Evolutionary conservation across 306 rosid species (phyloP).

Genomic region (Dicorynia guianensis): DNA sequence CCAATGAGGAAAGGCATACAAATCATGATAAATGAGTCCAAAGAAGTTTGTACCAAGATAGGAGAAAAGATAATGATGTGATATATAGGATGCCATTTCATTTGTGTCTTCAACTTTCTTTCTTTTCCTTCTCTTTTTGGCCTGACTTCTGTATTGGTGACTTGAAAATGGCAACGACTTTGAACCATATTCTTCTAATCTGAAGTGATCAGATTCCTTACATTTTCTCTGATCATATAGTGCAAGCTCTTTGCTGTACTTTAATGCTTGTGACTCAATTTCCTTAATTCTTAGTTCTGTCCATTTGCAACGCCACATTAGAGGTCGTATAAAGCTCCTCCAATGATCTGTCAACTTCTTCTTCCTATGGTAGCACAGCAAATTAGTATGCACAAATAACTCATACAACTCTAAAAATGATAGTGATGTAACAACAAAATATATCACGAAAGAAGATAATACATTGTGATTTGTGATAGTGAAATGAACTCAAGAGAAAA

Average conservation of each 20-base stretch:
- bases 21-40: constrained; percentile 40
- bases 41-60: constrained; percentile 68
- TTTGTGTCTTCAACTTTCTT: constrained; percentile 76
- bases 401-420: constrained; percentile 5
- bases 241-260: constrained; percentile 68
- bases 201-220: constrained; percentile 44
- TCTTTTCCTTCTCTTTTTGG: constrained; percentile 74
- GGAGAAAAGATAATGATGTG: constrained; percentile 77
- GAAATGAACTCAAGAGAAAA: not conserved
- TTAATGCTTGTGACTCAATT: constrained; percentile 64
- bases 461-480: not conserved
- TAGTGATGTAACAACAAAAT: constrained; percentile 15
- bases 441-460: not conserved
- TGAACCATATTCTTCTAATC: constrained; percentile 59
- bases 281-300: constrained; percentile 78
- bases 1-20: constrained; percentile 34
- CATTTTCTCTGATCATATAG: constrained; percentile 61
- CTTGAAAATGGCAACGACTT: constrained; percentile 73
- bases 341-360: constrained; percentile 86
- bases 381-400: constrained; percentile 31
- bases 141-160: constrained; percentile 45
- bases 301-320: constrained; percentile 96
- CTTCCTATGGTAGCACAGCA: constrained; percentile 61
- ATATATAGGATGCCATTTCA: constrained; percentile 72
- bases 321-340: constrained; percentile 80